Percentiles rank a stretch among this genome's conserved stretches.
Evolutionary conservation across 2,329 filamentous ascomycete species (phyloP).

Genomic region (Chrysoporthe deuterocubensis): DNA sequence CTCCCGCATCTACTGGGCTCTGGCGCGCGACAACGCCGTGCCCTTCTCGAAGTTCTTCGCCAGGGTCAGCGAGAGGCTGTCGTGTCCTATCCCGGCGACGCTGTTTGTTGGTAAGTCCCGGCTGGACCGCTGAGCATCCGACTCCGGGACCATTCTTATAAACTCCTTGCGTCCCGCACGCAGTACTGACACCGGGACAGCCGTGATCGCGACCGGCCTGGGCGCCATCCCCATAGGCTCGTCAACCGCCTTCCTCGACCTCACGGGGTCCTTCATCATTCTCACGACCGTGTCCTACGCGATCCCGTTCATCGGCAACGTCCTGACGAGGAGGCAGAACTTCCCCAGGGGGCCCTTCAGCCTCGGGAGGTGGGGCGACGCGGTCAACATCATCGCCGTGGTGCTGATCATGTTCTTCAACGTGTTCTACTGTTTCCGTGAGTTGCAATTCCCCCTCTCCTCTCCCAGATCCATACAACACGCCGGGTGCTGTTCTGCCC

Average conservation of each 20-base stretch:
- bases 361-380: slow-evolving; percentile 53
- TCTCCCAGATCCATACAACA: too few relatives aligned
- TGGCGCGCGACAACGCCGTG: slow-evolving; percentile 64
- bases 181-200: slow-evolving; percentile 25
- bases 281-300: slow-evolving; percentile 60
- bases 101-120: slow-evolving; percentile 46
- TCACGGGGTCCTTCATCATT: slow-evolving; percentile 62
- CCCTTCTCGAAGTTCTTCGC: slow-evolving; percentile 58
- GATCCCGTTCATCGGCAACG: slow-evolving; percentile 52
- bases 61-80: slow-evolving; percentile 56
- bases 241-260: slow-evolving; percentile 58
- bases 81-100: slow-evolving; percentile 63
- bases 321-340: slow-evolving; percentile 54
- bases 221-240: slow-evolving; percentile 62
- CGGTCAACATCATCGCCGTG: slow-evolving; percentile 54
- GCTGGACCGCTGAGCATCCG: background rate
- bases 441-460: slow-evolving; percentile 32
- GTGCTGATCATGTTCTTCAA: slow-evolving; percentile 59
- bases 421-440: slow-evolving; percentile 65
- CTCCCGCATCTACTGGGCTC: slow-evolving; percentile 51
- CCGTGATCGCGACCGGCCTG: slow-evolving; percentile 54
- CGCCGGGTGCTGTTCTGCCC: background rate
- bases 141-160: too few relatives aligned
- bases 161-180: background rate
- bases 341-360: slow-evolving; percentile 58